phyloP scores from a whole-genome alignment of 2,329 filamentous ascomycete species.

The Hortaea sp. region DNA sequence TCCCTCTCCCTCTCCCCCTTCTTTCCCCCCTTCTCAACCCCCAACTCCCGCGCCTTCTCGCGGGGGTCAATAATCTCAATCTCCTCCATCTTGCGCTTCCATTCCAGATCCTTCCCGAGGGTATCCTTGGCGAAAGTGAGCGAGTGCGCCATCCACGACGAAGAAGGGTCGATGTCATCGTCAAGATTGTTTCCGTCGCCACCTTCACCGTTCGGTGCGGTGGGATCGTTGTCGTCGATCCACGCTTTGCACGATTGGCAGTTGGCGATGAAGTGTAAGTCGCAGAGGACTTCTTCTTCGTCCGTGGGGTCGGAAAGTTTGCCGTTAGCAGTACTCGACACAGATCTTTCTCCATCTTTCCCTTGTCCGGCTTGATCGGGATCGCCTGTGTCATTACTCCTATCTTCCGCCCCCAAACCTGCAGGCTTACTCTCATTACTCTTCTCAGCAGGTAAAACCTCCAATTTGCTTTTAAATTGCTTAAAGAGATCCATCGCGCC shows the following conservation, averaged over 20 bases:
- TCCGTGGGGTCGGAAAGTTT: constrained; percentile 20
- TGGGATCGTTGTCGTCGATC: constrained; percentile 56
- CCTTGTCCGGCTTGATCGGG: background rate
- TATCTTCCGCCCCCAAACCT: background rate
- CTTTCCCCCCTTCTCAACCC: constrained; percentile 14
- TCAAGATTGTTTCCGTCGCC: constrained; percentile 45
- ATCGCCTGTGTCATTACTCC: background rate
- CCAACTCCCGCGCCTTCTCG: constrained; percentile 21
- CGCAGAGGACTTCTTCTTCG: constrained; percentile 67
- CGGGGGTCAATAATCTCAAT: constrained; percentile 69
- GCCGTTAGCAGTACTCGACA: background rate
- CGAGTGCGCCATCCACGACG: constrained; percentile 69
- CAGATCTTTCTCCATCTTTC: too few relatives aligned
- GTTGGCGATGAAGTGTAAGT: constrained; percentile 90
- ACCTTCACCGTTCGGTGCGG: constrained; percentile 44
- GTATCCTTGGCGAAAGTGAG: constrained; percentile 82
- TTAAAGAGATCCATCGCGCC: constrained; percentile 62
- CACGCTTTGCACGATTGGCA: constrained; percentile 86
- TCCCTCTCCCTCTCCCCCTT: constrained; percentile 6
- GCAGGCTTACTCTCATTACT: background rate
- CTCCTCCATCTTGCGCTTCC: constrained; percentile 84
- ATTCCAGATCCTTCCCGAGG: constrained; percentile 79
- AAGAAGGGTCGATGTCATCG: constrained; percentile 44
- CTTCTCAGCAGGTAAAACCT: constrained; percentile 24
- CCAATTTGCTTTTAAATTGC: constrained; percentile 53